Evolutionary conservation across 306 rosid species (phyloP).

Genomic region (Malus sieversii): DNA sequence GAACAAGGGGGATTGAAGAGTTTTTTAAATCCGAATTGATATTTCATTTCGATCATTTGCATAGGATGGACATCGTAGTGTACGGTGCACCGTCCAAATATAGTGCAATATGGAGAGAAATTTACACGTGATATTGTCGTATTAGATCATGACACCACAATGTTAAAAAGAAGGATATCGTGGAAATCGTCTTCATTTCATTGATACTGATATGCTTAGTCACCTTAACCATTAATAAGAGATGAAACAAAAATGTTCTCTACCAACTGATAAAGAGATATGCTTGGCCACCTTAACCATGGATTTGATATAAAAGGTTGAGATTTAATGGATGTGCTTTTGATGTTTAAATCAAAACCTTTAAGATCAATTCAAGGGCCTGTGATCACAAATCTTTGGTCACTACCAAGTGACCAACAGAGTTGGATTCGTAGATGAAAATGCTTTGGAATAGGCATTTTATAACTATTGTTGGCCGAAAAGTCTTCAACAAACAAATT

Average conservation of each 20-base stretch:
- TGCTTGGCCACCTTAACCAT: neutral
- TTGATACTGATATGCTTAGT: neutral
- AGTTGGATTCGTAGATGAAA: too few species aligned
- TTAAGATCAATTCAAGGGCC: too few species aligned
- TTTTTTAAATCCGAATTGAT: neutral
- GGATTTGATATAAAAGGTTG: neutral
- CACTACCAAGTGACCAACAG: too few species aligned
- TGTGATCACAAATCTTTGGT: neutral
- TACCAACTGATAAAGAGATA: too few species aligned
- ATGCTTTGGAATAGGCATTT: neutral
- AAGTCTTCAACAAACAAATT: neutral
- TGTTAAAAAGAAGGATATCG: too few species aligned
- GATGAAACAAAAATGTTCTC: too few species aligned
- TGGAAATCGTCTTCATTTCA: neutral
- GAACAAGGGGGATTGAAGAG: neutral
- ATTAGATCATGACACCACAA: too few species aligned
- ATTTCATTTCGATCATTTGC: neutral
- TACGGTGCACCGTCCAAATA: too few species aligned
- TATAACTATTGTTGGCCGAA: neutral
- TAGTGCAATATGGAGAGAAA: accelerated
- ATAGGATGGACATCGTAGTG: accelerated
- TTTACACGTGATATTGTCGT: too few species aligned
- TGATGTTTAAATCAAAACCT: too few species aligned
- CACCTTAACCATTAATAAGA: neutral
- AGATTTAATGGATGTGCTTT: neutral